Conservation (phyloP, 2,329 filamentous ascomycete genomes). For the Claviceps sorghi region DNA sequence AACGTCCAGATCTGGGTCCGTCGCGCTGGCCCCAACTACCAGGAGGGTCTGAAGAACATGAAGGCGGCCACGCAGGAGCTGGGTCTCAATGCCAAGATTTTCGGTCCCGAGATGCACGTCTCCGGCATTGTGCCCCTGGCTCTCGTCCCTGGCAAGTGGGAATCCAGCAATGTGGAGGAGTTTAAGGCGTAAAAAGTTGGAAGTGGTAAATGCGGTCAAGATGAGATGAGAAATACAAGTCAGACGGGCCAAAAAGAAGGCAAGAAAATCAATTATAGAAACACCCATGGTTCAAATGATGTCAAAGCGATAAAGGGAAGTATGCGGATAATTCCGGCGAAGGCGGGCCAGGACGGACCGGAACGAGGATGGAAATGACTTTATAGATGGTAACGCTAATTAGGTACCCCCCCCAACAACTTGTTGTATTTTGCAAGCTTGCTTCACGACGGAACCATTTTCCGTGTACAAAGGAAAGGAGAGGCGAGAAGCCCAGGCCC, state of each 20-base stretch:
- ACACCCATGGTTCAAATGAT: neutral
- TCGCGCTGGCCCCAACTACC: constrained; percentile 86
- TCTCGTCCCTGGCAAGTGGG: constrained; percentile 52
- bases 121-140: constrained; percentile 92
- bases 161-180: constrained; percentile 45
- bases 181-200: constrained; percentile 35
- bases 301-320: neutral
- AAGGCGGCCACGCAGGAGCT: constrained; percentile 91
- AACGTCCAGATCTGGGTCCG: constrained; percentile 96
- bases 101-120: constrained; percentile 80
- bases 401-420: constrained; percentile 1
- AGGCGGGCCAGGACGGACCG: neutral
- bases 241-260: neutral
- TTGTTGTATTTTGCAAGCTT: constrained; percentile 22
- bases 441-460: constrained; percentile 14
- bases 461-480: neutral
- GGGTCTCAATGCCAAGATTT: constrained; percentile 55
- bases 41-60: constrained; percentile 99
- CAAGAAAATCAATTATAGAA: neutral
- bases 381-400: constrained; percentile 10
- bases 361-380: neutral
- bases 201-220: neutral
- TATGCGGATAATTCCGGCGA: neutral
- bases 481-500: neutral
- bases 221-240: neutral